phyloP scores from a whole-genome alignment of 148 eudicot species.

The Polygonum aviculare region DNA sequence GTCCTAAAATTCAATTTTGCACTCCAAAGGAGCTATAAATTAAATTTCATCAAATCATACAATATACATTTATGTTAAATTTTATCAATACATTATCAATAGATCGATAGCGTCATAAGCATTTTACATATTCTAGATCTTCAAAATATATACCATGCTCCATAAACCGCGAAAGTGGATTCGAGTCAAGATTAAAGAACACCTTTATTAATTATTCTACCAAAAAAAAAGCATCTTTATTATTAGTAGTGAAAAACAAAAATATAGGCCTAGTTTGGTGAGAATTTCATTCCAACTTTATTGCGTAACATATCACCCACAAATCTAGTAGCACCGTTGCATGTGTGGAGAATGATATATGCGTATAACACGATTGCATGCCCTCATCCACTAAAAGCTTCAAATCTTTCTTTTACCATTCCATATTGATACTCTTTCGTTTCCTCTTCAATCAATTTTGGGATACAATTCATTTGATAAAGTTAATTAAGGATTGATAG shows the following conservation, averaged over 20 bases:
- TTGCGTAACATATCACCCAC: constrained; percentile 2
- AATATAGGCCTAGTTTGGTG: background rate
- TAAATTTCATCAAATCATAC: too few species aligned
- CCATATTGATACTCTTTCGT: background rate
- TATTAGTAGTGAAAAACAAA: background rate
- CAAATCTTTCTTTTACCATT: background rate
- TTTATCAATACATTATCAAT: too few species aligned
- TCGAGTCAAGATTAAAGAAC: background rate
- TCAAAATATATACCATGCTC: background rate
- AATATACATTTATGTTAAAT: too few species aligned
- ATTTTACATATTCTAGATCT: too few species aligned
- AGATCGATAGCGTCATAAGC: too few species aligned
- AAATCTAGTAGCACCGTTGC: background rate
- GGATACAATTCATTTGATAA: background rate
- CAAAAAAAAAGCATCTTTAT: background rate
- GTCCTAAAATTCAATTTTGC: too few species aligned
- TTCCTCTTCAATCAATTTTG: background rate
- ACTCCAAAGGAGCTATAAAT: too few species aligned
- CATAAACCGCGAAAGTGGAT: background rate
- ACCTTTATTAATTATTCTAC: background rate
- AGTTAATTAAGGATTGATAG: background rate
- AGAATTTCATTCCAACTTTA: constrained; percentile 1
- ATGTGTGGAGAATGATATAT: background rate
- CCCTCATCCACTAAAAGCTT: constrained; percentile 4
- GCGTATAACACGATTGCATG: background rate